These are phyloP conservation scores for Magnusiomyces starmeri DNA, from an alignment of 1,139 yeast genomes.

Conservation along the genomic window DNA sequence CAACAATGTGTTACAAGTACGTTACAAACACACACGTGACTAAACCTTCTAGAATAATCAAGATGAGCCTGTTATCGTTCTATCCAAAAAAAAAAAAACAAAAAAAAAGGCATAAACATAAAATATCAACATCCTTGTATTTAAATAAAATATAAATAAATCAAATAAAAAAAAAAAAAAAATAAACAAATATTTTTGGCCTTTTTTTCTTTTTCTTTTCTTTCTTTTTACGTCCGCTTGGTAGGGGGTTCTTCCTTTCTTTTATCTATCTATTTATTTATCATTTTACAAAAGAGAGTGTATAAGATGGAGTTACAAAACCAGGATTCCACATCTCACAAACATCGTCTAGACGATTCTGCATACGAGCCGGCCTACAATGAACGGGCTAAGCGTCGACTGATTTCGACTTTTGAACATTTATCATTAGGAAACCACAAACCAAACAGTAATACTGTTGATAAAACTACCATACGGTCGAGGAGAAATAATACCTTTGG, in stretches of 20 bases:
- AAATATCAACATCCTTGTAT: background rate
- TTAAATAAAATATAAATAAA: background rate
- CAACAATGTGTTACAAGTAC: too few relatives aligned
- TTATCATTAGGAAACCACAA: constrained; percentile 5
- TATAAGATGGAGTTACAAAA: background rate
- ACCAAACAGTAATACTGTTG: background rate
- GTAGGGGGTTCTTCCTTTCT: too few relatives aligned
- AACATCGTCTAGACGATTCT: constrained; percentile 1
- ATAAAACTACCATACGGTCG: too few relatives aligned
- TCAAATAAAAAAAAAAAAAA: background rate
- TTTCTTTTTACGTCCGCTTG: too few relatives aligned
- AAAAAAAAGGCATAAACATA: background rate
- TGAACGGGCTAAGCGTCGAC: constrained; percentile 9
- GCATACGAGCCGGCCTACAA: background rate
- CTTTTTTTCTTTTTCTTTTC: background rate
- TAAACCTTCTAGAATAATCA: too few relatives aligned
- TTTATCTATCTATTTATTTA: too few relatives aligned
- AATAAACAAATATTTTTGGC: background rate
- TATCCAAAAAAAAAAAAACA: too few relatives aligned
- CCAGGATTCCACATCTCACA: background rate
- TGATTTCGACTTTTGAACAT: constrained; percentile 13
- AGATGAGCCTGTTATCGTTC: too few relatives aligned
- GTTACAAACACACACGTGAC: too few relatives aligned
- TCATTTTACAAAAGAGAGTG: too few relatives aligned
- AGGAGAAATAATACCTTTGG: too few relatives aligned